Conservation (phyloP, 768 basidiomycete species). For the Agaricus subrufescens region DNA sequence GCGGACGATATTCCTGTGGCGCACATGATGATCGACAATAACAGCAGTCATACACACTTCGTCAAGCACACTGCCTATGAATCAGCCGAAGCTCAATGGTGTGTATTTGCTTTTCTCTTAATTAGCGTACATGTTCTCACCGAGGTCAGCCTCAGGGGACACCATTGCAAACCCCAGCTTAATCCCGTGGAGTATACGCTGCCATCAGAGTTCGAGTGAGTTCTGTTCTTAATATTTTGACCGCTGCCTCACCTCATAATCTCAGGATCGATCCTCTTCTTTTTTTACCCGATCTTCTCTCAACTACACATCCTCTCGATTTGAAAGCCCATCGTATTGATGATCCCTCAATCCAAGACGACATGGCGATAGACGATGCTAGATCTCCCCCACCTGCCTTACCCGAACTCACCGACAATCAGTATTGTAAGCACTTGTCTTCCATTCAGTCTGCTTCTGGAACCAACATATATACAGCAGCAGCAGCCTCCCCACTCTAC, state of each 20-base stretch:
- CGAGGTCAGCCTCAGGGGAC: no score
- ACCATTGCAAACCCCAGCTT: background rate
- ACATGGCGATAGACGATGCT: background rate
- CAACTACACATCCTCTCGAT: background rate
- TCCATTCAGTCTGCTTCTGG: background rate
- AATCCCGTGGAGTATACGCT: background rate
- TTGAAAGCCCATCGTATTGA: background rate
- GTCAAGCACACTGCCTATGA: slow-evolving; percentile 27
- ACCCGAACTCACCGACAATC: background rate
- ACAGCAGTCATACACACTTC: background rate
- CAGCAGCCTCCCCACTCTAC: background rate
- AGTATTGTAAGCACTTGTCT: background rate
- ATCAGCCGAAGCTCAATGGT: slow-evolving; percentile 25
- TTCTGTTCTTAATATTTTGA: background rate
- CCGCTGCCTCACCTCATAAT: background rate
- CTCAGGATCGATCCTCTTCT: background rate
- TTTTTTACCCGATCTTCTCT: background rate
- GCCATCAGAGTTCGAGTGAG: background rate
- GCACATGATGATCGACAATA: slow-evolving; percentile 24
- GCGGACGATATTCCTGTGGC: slow-evolving; percentile 26
- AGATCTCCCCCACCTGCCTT: background rate
- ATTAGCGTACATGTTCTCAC: no score
- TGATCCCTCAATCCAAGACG: slow-evolving; percentile 6
- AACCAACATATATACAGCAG: background rate
- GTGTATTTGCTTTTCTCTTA: background rate